These are phyloP conservation scores for Tagetes patula DNA, from an alignment of 129 eudicot genomes.

Conservation along the genomic window DNA sequence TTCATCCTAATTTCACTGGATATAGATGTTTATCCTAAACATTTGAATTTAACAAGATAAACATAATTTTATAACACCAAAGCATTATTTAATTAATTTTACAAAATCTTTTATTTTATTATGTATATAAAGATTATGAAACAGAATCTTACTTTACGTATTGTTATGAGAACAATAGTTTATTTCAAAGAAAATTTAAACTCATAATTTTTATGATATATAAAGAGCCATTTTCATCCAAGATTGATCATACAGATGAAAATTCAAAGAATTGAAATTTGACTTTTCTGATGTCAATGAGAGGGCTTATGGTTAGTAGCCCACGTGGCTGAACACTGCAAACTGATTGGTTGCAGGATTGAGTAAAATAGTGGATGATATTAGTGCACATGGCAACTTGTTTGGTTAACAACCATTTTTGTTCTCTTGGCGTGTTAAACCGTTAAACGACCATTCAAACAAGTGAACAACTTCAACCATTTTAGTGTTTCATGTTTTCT, in stretches of 20 bases:
- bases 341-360: not conserved
- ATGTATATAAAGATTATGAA: too few species aligned
- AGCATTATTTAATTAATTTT: too few species aligned
- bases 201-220: too few species aligned
- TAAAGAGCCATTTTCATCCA: not conserved
- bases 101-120: too few species aligned
- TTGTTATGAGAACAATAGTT: too few species aligned
- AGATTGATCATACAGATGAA: constrained; percentile 8
- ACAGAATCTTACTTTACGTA: too few species aligned
- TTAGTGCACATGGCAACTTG: constrained; percentile 30
- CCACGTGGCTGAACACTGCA: constrained; percentile 9
- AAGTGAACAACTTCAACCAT: not conserved
- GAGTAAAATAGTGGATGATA: constrained; percentile 16
- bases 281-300: constrained; percentile 12
- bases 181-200: too few species aligned
- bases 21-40: too few species aligned
- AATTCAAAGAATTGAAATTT: constrained; percentile 2
- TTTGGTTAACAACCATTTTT: constrained; percentile 25
- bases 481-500: constrained; percentile 38
- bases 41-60: too few species aligned
- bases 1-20: too few species aligned
- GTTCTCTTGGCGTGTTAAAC: constrained; percentile 22
- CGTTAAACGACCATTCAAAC: constrained; percentile 19
- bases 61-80: too few species aligned
- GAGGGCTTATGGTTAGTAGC: constrained; percentile 7